Conservation (phyloP, 129 eudicot genomes). For the Saposhnikovia divaricata region DNA sequence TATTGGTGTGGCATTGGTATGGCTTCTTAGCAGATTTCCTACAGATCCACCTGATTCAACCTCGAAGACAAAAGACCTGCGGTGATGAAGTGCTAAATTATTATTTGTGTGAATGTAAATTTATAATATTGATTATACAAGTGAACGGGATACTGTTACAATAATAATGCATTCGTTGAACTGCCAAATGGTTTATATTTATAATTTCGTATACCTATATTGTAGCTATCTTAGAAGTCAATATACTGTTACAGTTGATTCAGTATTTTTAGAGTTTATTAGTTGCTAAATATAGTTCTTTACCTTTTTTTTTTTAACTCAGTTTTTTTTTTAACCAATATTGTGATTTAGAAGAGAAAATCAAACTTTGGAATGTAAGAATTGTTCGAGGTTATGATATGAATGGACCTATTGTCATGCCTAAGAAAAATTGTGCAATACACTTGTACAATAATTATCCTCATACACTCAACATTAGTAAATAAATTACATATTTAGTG, state of each 20-base stretch:
- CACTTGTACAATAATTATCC: background rate
- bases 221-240: background rate
- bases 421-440: background rate
- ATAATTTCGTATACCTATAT: background rate
- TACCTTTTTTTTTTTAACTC: no score
- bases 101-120: background rate
- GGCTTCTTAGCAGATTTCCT: constrained; percentile 77
- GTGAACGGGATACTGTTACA: background rate
- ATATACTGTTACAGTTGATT: background rate
- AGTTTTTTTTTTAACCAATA: background rate
- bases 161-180: background rate
- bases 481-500: no score
- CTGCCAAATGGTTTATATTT: background rate
- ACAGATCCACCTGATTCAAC: constrained; percentile 33
- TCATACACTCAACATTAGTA: background rate
- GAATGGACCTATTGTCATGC: background rate
- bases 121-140: background rate
- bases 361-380: background rate
- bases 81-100: background rate
- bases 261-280: background rate
- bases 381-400: background rate
- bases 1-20: constrained; percentile 72
- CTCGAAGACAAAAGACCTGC: constrained; percentile 10
- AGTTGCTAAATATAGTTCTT: background rate
- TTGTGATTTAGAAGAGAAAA: background rate